Conservation (phyloP, 169 alveolate genomes). For the Haemoproteus tartakovskyi region DNA sequence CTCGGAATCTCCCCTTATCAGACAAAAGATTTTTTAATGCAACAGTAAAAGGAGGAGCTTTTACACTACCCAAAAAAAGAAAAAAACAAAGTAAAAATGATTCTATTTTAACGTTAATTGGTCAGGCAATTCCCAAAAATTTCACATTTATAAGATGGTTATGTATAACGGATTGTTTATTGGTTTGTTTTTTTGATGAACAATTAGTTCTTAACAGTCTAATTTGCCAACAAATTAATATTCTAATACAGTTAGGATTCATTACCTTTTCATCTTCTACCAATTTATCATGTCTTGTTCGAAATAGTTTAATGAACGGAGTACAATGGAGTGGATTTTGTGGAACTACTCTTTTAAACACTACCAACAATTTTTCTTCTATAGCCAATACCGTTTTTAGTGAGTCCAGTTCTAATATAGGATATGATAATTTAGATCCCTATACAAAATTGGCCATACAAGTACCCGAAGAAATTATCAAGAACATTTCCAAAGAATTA, state of each 20-base stretch:
- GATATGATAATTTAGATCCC: constrained; percentile 53
- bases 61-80: constrained; percentile 56
- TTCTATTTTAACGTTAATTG: constrained; percentile 59
- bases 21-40: constrained; percentile 64
- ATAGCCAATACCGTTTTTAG: constrained; percentile 17
- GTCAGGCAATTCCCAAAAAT: constrained; percentile 61
- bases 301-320: constrained; percentile 64
- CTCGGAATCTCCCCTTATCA: constrained; percentile 53
- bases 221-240: constrained; percentile 59
- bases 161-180: constrained; percentile 63
- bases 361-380: constrained; percentile 45
- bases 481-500: constrained; percentile 27
- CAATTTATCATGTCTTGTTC: constrained; percentile 42
- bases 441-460: constrained; percentile 56
- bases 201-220: constrained; percentile 45
- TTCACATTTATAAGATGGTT: constrained; percentile 66
- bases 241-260: constrained; percentile 49
- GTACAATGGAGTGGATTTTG: constrained; percentile 69
- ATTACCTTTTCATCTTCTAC: constrained; percentile 28
- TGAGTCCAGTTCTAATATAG: background rate
- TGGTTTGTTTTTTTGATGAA: constrained; percentile 61
- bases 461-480: constrained; percentile 55
- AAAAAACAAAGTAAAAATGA: constrained; percentile 40
- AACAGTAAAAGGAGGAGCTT: constrained; percentile 65
- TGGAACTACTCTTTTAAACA: constrained; percentile 48